phyloP scores from a whole-genome alignment of 345 rosid species.

The Eutrema heterophyllum region DNA sequence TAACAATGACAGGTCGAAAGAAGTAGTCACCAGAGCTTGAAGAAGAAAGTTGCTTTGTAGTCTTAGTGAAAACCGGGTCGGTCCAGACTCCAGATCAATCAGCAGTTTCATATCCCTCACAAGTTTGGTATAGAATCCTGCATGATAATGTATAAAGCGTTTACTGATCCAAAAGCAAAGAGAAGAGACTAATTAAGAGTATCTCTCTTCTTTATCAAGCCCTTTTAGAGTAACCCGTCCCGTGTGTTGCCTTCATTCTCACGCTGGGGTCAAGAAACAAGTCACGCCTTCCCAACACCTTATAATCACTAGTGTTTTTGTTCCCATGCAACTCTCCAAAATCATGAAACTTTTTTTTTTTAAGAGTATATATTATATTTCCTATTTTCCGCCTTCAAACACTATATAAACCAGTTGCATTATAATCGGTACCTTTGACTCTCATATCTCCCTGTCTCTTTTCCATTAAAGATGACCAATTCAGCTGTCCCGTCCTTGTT shows the following conservation, averaged over 20 bases:
- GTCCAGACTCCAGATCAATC: slow-evolving; percentile 5
- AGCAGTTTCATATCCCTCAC: background rate
- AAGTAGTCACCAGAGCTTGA: slow-evolving; percentile 5
- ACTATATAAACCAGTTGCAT: slow-evolving; percentile 16
- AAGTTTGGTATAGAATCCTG: slow-evolving; percentile 11
- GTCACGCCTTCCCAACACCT: slow-evolving; percentile 51
- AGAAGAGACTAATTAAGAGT: background rate
- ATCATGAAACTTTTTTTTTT: slow-evolving; percentile 47
- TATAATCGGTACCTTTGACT: background rate
- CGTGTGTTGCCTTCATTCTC: slow-evolving; percentile 39
- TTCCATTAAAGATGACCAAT: slow-evolving; percentile 33
- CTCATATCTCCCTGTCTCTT: slow-evolving; percentile 4
- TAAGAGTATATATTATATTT: slow-evolving; percentile 31
- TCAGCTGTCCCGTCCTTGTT: slow-evolving; percentile 27
- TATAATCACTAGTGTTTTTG: slow-evolving; percentile 53
- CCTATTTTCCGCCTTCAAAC: background rate
- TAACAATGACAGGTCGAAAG: background rate
- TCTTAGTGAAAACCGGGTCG: background rate
- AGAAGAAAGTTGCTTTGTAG: background rate
- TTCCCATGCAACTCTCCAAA: slow-evolving; percentile 31
- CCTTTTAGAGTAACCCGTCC: slow-evolving; percentile 26
- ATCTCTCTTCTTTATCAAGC: background rate
- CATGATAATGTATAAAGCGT: slow-evolving; percentile 13
- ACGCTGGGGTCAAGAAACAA: slow-evolving; percentile 49
- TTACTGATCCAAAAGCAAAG: slow-evolving; percentile 5